These are phyloP conservation scores for Eucalyptus cloeziana DNA, from an alignment of 345 rosid species.

Conservation along the genomic window DNA sequence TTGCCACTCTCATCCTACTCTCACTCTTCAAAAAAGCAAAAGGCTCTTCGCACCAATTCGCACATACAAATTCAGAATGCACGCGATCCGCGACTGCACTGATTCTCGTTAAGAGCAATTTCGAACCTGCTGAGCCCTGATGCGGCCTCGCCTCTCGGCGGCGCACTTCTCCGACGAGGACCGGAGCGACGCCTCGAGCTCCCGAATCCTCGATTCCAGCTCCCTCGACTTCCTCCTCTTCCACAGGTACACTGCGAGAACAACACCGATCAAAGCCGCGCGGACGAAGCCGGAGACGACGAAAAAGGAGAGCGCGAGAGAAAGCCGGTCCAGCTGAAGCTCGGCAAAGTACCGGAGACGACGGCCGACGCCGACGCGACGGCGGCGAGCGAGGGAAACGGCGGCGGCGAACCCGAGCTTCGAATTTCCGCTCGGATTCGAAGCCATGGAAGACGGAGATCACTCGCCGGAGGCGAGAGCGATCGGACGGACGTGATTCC, in stretches of 20 bases:
- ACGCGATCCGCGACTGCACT: not conserved
- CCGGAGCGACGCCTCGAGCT: slow-evolving; percentile 52
- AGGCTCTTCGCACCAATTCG: not conserved
- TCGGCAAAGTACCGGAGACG: slow-evolving; percentile 5
- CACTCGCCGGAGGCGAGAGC: not conserved
- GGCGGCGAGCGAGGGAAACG: slow-evolving; percentile 6
- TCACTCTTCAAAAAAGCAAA: not conserved
- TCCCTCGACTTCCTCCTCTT: slow-evolving; percentile 27
- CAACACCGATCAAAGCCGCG: not conserved
- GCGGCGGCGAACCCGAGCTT: not conserved
- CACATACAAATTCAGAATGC: not conserved
- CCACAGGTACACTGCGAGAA: slow-evolving; percentile 30
- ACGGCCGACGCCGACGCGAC: not conserved
- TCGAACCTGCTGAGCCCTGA: slow-evolving; percentile 74
- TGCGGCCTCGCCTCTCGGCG: slow-evolving; percentile 86
- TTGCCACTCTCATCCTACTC: not conserved
- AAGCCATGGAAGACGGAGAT: not conserved
- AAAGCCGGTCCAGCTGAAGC: not conserved
- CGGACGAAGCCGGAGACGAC: not conserved
- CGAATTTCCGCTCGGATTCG: not conserved
- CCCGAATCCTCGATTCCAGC: slow-evolving; percentile 17
- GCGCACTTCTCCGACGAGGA: slow-evolving; percentile 50
- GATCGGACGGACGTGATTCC: not conserved
- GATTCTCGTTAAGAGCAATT: not conserved
- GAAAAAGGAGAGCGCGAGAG: not conserved